Evolutionary conservation across 306 rosid genomes (phyloP).

Genomic region (Cicer judaicum): DNA sequence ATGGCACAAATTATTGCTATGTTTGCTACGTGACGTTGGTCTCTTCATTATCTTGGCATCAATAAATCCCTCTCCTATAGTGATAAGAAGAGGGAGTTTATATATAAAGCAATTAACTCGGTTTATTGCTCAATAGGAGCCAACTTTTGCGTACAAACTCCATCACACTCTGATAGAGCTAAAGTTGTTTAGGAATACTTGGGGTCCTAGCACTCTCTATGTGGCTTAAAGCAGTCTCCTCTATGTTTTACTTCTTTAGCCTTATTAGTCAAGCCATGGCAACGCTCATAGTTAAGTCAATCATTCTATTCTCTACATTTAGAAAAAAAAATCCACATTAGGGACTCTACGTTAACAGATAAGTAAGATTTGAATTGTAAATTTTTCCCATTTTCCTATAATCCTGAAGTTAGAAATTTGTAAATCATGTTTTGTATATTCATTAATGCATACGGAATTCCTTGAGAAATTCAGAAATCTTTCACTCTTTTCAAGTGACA

Average conservation of each 20-base stretch:
- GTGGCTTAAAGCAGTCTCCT: conserved; percentile 3
- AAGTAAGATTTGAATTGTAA: not conserved
- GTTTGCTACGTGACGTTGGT: conserved; percentile 2
- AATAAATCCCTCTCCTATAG: not conserved
- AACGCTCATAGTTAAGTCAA: not conserved
- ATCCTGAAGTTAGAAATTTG: not conserved
- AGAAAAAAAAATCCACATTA: not conserved
- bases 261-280: not conserved
- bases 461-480: not conserved
- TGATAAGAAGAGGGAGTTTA: not conserved
- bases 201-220: not conserved
- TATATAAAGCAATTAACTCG: not conserved
- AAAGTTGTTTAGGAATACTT: too few species aligned
- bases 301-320: conserved; percentile 3
- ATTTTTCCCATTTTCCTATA: not conserved
- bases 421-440: not conserved
- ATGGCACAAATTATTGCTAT: not conserved
- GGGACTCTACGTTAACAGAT: not conserved
- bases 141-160: not conserved
- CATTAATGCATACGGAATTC: not conserved
- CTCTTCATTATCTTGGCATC: not conserved
- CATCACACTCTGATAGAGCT: not conserved
- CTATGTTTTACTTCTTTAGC: not conserved
- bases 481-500: conserved; percentile 13
- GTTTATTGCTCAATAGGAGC: not conserved